Evolutionary conservation across 345 rosid species (phyloP), one percentile per base, ranked within the genome.

Genomic region (Psidium friedrichsthalianum): DNA sequence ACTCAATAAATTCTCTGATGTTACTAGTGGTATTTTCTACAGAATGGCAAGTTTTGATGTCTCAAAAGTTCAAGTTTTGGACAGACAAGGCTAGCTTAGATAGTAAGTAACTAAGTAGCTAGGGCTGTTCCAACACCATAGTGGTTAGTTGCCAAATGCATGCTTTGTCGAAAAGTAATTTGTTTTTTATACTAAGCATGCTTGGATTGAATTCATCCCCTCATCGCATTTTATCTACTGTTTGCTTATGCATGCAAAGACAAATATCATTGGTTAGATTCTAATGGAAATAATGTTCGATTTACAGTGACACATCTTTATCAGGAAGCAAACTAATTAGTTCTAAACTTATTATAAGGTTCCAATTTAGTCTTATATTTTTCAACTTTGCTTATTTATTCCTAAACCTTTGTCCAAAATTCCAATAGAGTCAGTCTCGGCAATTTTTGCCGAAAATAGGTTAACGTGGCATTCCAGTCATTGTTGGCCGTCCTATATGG

Each of bases 291-390:
- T 1, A 61, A 16, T 32, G 24, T 69, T 69, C 13, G 24, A 18
- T 69, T 8, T 64, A 18, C 12, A 64, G 3, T 2, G 2, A 20
- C 20, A 8, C 13, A 16, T 64, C 2, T 64, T 25, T 64, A 32
- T 69, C 6, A 5, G 3, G 21, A 64, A 16, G 16, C 18, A 64
- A 32, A 69, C 20, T 18, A 32, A 32, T 69, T 1, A 8, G 5
- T 32, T 8, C 11, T 18, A 69, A 36, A 18, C 0, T 0, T 8
- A 1, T 58, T 69, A 2, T 69, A 11, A 11, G 0, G 6, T 32
- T 44, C 0, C 20, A 69, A 16, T 69, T 32, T 5, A 16, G 1
- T 69, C 0, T 16, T 7, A 32, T 14, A 1, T 0, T 8, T 32
- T 69, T 16, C 44, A 8, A 69, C 36, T 5, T 69, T 69, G 4